phyloP scores from a whole-genome alignment of 192 early-diverging fungal genomes.

The Geranomyces variabilis region DNA sequence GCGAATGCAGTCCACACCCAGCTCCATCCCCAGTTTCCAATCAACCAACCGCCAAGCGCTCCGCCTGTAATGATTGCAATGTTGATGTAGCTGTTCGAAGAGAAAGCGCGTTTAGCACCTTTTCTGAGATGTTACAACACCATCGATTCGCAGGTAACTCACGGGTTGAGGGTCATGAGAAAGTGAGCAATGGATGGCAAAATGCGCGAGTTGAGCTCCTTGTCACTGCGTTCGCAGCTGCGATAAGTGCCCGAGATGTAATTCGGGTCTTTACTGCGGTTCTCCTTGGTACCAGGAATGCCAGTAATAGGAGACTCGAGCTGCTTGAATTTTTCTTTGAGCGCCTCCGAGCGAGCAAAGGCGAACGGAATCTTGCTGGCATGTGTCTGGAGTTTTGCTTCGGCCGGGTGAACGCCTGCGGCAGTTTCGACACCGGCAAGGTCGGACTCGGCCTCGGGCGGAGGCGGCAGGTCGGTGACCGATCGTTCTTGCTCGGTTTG shows the following conservation, averaged over 20 bases:
- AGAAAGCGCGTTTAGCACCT: too few relatives aligned
- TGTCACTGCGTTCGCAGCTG: background rate
- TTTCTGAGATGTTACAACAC: too few relatives aligned
- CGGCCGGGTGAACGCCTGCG: slow-evolving; percentile 17
- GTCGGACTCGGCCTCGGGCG: slow-evolving; percentile 16
- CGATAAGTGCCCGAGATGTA: slow-evolving; percentile 20
- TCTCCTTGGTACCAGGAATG: slow-evolving; percentile 33
- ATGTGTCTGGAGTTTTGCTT: slow-evolving; percentile 16
- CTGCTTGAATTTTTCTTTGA: slow-evolving; percentile 27
- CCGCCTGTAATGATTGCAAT: slow-evolving; percentile 13
- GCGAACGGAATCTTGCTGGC: slow-evolving; percentile 18
- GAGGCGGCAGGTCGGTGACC: background rate
- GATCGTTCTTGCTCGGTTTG: slow-evolving; percentile 6
- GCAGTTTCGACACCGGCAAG: slow-evolving; percentile 14
- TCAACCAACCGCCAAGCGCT: slow-evolving; percentile 22
- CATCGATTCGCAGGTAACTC: background rate
- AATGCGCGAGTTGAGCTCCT: slow-evolving; percentile 14
- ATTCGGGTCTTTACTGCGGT: background rate
- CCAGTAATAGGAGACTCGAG: slow-evolving; percentile 30
- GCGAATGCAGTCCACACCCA: slow-evolving; percentile 26
- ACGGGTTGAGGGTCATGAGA: slow-evolving; percentile 33
- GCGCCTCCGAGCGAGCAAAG: slow-evolving; percentile 24
- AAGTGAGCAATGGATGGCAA: slow-evolving; percentile 28
- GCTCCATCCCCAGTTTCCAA: slow-evolving; percentile 32
- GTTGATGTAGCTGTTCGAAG: slow-evolving; percentile 12